These are phyloP conservation scores for Allium sativum DNA, from an alignment of 106 monocot genomes.

Conservation along the genomic window DNA sequence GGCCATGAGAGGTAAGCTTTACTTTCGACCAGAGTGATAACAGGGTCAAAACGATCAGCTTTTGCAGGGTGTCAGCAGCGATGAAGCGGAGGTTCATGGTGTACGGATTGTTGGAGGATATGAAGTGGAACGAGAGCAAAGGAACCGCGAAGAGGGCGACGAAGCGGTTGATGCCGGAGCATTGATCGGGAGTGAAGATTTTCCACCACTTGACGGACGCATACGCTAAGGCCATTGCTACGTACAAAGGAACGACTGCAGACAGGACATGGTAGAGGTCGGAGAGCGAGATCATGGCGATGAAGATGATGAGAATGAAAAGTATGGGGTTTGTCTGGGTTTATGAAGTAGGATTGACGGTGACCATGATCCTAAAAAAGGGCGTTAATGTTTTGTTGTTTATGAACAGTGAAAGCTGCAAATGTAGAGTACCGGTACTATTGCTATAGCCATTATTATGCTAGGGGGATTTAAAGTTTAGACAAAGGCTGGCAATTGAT, in stretches of 20 bases:
- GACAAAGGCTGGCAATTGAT: not conserved
- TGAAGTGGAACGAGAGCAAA: constrained; percentile 68
- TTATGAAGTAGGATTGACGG: not conserved
- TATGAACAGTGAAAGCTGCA: not conserved
- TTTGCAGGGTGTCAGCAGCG: constrained; percentile 65
- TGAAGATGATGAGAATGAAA: not conserved
- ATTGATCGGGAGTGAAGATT: constrained; percentile 46
- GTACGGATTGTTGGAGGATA: constrained; percentile 59
- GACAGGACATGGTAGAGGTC: constrained; percentile 44
- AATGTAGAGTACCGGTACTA: not conserved
- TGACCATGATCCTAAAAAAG: not conserved
- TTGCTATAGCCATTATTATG: too few species aligned
- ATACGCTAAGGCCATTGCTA: constrained; percentile 49
- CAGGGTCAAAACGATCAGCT: constrained; percentile 35
- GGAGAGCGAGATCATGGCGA: constrained; percentile 22
- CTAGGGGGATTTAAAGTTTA: not conserved
- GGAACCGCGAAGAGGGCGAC: constrained; percentile 71
- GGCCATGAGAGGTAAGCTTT: constrained; percentile 15
- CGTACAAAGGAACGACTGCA: constrained; percentile 46
- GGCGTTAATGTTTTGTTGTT: not conserved
- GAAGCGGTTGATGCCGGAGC: constrained; percentile 58
- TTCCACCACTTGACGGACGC: constrained; percentile 49
- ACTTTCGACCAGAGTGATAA: constrained; percentile 16
- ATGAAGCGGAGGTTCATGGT: constrained; percentile 59
- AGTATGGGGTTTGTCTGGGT: not conserved